These are phyloP conservation scores for Parathielavia appendiculata DNA, from an alignment of 495 filamentous ascomycete species.

Conservation along the genomic window DNA sequence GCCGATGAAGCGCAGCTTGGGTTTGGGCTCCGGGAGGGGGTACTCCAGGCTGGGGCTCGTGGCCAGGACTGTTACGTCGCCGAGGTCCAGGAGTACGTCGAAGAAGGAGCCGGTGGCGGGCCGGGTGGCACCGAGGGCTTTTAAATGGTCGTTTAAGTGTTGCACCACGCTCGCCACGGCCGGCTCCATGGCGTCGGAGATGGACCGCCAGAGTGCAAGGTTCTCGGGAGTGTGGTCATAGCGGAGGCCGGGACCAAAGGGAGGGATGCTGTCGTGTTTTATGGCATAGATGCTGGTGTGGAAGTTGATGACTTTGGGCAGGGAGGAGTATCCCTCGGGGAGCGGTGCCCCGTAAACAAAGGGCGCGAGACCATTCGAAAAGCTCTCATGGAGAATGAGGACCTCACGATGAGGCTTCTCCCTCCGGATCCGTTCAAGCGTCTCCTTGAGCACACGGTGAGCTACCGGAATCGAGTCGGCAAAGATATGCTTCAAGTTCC, in stretches of 20 bases:
- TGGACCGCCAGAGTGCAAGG: constrained; percentile 14
- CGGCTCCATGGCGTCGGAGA: not conserved
- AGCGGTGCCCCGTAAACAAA: constrained; percentile 26
- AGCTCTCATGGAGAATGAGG: constrained; percentile 31
- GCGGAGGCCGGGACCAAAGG: constrained; percentile 29
- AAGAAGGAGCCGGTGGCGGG: constrained; percentile 1
- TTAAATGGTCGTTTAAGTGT: constrained; percentile 24
- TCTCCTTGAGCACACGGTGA: constrained; percentile 25
- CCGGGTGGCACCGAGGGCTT: constrained; percentile 12
- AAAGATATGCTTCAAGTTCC: constrained; percentile 15
- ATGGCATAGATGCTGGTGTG: constrained; percentile 19
- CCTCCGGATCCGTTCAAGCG: constrained; percentile 22
- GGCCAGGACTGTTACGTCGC: constrained; percentile 35
- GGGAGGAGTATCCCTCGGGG: constrained; percentile 8
- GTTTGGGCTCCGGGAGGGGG: not conserved
- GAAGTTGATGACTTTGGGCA: constrained; percentile 22
- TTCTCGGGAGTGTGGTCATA: constrained; percentile 18
- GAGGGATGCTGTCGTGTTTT: constrained; percentile 22
- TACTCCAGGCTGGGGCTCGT: constrained; percentile 24
- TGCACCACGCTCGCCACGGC: constrained; percentile 13
- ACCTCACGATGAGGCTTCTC: constrained; percentile 24
- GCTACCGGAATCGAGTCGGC: constrained; percentile 15
- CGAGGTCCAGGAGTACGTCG: constrained; percentile 26
- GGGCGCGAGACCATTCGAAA: constrained; percentile 28
- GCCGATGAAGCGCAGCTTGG: constrained; percentile 17